Evolutionary conservation across 2,329 filamentous ascomycete species (phyloP), one percentile per base, ranked within the genome.

Genomic region (Talaromyces verruculosus): DNA sequence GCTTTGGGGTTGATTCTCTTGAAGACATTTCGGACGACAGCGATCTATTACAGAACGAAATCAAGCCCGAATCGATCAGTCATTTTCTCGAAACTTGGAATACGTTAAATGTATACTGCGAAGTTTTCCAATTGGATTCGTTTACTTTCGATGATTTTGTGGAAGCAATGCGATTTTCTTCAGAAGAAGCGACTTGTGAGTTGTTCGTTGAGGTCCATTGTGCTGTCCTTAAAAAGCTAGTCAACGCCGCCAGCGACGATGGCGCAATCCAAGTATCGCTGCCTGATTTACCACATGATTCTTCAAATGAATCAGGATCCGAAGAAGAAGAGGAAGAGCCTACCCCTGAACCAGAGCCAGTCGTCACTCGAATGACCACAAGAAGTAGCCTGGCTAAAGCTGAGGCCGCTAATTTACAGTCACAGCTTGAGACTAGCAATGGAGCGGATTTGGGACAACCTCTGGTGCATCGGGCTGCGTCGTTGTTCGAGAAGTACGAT

Each of bases 131-230:
- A 73, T 84, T 99, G 30, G 95, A 99, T 77, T 98, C 94, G 0
- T 99, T 99, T 75, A 98, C 94, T 0, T 96, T 98, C 73, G 95
- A 99, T 76, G 95, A 99, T 76, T 98, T 93, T 72, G 84, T 97
- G 4, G 91, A 98, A 75, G 90, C 93, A 0, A 88, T 99, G 84
- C 85, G 89, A 59, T 89, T 93, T 66, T 86, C 90, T 0, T 92
- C 88, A 0, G 86, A 89, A 39, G 88, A 92, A 25, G 81, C 87
- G 0, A 89, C 90, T 7, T 95, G 95, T 62, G 90, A 97, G 74
- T 82, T 99, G 0, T 89, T 97, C 70, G 89, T 92, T 60, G 95
- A 99, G 76, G 87, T 95, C 5, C 94, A 98, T 77, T 99, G 95
- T 76, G 89, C 94, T 0, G 88, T 97, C 2, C 81, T 99, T 67